Evolutionary conservation across 345 rosid genomes (phyloP).

Genomic region (Lepidium sativum): DNA sequence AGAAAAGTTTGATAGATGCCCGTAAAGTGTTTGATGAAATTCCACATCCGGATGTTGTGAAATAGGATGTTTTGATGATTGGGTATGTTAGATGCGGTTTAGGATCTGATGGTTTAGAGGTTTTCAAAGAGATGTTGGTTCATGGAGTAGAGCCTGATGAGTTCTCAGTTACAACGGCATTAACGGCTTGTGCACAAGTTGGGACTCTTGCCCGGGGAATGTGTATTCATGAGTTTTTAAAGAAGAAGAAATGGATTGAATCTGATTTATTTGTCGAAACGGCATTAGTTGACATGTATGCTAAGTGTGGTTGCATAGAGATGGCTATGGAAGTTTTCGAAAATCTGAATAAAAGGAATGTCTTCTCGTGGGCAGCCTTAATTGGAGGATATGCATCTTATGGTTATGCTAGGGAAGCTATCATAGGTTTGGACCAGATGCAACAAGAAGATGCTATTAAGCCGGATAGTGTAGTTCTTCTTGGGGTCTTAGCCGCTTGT

Average conservation of each 20-base stretch:
- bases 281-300: conserved; percentile 54
- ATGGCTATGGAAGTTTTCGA: conserved; percentile 38
- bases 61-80: conserved; percentile 47
- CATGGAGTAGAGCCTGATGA: conserved; percentile 39
- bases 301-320: conserved; percentile 48
- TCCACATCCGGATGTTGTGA: conserved; percentile 36
- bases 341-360: conserved; percentile 39
- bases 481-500: conserved; percentile 44
- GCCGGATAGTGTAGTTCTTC: conserved; percentile 47
- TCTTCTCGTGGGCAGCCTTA: conserved; percentile 50
- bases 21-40: conserved; percentile 54
- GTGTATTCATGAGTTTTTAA: conserved; percentile 46
- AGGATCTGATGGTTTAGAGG: conserved; percentile 29
- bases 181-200: conserved; percentile 47
- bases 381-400: conserved; percentile 40
- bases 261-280: conserved; percentile 43
- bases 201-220: conserved; percentile 46
- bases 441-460: conserved; percentile 28
- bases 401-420: conserved; percentile 39
- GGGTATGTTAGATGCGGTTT: conserved; percentile 35
- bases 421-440: conserved; percentile 38
- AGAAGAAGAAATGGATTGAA: conserved; percentile 27
- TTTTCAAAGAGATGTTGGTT: conserved; percentile 40
- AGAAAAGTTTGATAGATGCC: conserved; percentile 25
- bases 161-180: conserved; percentile 39